Percentiles rank a stretch among this genome's conserved stretches.
Evolutionary conservation across 1,284 basidiomycete species (phyloP).

Genomic region (Sphagnurus paluster): DNA sequence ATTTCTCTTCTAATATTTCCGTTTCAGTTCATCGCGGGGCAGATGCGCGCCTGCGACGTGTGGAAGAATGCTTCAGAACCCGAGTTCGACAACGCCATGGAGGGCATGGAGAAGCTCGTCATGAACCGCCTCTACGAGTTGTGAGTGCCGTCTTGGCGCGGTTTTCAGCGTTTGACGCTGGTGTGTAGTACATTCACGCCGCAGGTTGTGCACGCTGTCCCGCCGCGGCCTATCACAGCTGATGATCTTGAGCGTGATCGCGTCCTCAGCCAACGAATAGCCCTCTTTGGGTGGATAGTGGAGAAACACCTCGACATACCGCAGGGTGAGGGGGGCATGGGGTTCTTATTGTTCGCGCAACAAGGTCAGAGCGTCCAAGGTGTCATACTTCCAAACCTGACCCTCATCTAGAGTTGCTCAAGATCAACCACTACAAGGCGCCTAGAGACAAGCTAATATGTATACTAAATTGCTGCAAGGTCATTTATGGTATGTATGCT

Average conservation of each 20-base stretch:
- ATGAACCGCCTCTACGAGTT: constrained; percentile 98
- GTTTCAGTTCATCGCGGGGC: constrained; percentile 78
- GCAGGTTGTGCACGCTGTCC: constrained; percentile 61
- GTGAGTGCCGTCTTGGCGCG: constrained; percentile 45
- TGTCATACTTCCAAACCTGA: neutral
- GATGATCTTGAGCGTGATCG: constrained; percentile 96
- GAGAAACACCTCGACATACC: constrained; percentile 90
- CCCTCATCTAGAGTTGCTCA: constrained; percentile 75
- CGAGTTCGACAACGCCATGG: constrained; percentile 96
- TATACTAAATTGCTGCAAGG: constrained; percentile 97
- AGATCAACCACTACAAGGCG: constrained; percentile 99
- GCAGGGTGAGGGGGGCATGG: constrained; percentile 64
- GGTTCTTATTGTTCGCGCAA: constrained; percentile 93
- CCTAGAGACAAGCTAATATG: constrained; percentile 98
- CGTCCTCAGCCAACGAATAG: constrained; percentile 88
- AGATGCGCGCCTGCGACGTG: constrained; percentile 84
- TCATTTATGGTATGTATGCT: constrained; percentile 85
- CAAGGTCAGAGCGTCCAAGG: constrained; percentile 55
- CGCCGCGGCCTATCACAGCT: constrained; percentile 81
- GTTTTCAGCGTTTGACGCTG: constrained; percentile 7
- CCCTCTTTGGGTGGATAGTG: constrained; percentile 88
- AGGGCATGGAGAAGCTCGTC: constrained; percentile 99
- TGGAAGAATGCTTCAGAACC: constrained; percentile 77
- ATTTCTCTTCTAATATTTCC: neutral
- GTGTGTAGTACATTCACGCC: constrained; percentile 83